These are phyloP conservation scores for Passalora sequoiae DNA, from an alignment of 2,329 filamentous ascomycete genomes.

Conservation along the genomic window DNA sequence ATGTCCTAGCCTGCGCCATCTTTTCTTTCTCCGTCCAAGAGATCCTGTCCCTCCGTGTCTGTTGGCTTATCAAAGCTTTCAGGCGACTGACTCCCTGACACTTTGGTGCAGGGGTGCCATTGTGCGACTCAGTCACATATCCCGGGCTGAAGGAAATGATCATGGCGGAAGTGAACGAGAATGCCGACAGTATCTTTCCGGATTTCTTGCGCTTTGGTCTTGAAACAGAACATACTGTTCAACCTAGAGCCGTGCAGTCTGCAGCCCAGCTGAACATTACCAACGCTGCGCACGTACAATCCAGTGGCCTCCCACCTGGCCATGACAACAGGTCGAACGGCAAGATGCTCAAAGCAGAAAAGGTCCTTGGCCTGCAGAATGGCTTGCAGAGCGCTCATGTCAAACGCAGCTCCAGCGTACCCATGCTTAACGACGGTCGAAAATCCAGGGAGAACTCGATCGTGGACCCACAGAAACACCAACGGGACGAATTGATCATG, in stretches of 20 bases:
- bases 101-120: too few species aligned
- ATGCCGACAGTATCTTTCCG: constrained; percentile 6
- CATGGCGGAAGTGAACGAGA: constrained; percentile 4
- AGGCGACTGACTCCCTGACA: not conserved
- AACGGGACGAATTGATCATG: constrained; percentile 36
- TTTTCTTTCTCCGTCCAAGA: constrained; percentile 4
- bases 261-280: not conserved
- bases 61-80: not conserved
- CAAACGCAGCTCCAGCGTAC: constrained; percentile 18
- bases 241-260: constrained; percentile 3
- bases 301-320: not conserved
- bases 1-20: constrained; percentile 2
- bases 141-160: not conserved
- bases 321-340: constrained; percentile 17
- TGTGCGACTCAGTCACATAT: not conserved
- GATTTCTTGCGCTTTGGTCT: not conserved
- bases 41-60: not conserved
- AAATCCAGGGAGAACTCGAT: constrained; percentile 9
- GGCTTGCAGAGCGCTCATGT: constrained; percentile 2
- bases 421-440: constrained; percentile 11
- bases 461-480: constrained; percentile 23
- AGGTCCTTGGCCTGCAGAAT: constrained; percentile 12
- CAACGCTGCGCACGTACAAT: not conserved
- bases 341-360: constrained; percentile 23
- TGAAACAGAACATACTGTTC: constrained; percentile 3